Evolutionary conservation across 805 yeast species (phyloP).

Genomic region (Wickerhamomyces alni): DNA sequence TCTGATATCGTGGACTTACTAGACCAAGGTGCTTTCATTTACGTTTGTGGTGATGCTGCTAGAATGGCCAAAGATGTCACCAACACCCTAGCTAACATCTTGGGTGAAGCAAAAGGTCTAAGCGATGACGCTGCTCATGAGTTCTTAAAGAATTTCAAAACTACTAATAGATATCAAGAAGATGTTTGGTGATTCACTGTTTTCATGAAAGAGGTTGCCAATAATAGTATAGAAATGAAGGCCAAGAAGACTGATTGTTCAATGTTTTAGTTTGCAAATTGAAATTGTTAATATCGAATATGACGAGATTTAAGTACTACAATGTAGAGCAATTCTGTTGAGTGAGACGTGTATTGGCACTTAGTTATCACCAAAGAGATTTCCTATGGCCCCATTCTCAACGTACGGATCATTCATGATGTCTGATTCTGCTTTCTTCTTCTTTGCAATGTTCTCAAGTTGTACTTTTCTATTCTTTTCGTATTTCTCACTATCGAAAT

Average conservation of each 20-base stretch:
- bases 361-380: constrained; percentile 41
- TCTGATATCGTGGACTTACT: constrained; percentile 34
- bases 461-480: constrained; percentile 46
- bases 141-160: constrained; percentile 69
- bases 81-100: constrained; percentile 54
- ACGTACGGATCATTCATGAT: constrained; percentile 67
- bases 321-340: no score
- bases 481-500: constrained; percentile 36
- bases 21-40: constrained; percentile 78
- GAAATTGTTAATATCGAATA: no score
- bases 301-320: no score
- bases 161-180: constrained; percentile 88
- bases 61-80: constrained; percentile 95
- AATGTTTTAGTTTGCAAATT: neutral
- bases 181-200: constrained; percentile 87
- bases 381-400: constrained; percentile 62
- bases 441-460: constrained; percentile 45
- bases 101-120: constrained; percentile 58
- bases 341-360: no score
- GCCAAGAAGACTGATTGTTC: no score
- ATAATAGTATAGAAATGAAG: no score
- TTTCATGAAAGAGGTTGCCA: no score
- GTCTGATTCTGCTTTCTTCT: constrained; percentile 43
- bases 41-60: constrained; percentile 96
- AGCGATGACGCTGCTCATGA: constrained; percentile 66